Percentiles rank a stretch among this genome's conserved stretches.
Evolutionary conservation across 192 early-diverging fungal genomes (phyloP).

Genomic region (Cetraspora pellucida): DNA sequence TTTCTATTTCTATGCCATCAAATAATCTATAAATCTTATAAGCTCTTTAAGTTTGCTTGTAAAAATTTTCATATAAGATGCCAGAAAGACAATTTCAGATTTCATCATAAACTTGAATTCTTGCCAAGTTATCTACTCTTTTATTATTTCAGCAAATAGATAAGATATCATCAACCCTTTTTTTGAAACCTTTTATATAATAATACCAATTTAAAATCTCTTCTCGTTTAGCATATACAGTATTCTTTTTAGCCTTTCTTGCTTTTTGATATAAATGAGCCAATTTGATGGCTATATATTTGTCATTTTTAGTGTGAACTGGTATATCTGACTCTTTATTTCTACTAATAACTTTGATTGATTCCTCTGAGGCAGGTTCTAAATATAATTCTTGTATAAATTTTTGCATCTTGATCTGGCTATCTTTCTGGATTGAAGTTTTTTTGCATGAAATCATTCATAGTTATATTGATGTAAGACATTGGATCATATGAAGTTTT

Average conservation of each 20-base stretch:
- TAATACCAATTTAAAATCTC: constrained; percentile 5
- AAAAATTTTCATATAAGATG: background rate
- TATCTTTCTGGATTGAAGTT: no score
- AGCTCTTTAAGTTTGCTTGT: background rate
- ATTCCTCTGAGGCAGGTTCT: no score
- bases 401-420: no score
- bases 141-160: background rate
- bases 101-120: background rate
- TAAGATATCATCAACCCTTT: background rate
- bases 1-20: background rate
- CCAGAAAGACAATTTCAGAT: background rate
- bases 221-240: background rate
- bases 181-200: background rate
- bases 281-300: background rate
- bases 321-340: no score
- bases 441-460: no score
- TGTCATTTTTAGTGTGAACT: no score
- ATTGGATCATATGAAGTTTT: no score
- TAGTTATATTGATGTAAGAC: no score
- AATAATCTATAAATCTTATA: background rate
- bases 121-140: background rate
- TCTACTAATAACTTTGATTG: no score
- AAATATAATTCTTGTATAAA: no score
- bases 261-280: background rate
- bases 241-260: background rate